Percentiles rank a stretch among this genome's conserved stretches.
Evolutionary conservation across 768 basidiomycete genomes (phyloP).

Genomic region (Dendrothele bispora): DNA sequence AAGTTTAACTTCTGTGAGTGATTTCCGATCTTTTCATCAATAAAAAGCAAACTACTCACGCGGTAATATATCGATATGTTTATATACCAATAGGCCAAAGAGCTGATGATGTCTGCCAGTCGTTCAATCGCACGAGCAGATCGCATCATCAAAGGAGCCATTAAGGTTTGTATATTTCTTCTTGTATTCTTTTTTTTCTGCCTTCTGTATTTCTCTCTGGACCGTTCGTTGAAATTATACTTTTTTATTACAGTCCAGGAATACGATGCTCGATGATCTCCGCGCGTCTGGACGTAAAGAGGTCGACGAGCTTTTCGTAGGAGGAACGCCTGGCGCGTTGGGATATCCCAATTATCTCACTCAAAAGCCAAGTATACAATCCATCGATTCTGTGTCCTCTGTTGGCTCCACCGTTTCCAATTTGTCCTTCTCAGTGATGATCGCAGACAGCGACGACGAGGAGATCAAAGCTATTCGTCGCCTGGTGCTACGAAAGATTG

Average conservation of each 20-base stretch:
- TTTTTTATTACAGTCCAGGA: conserved; percentile 42
- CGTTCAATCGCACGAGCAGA: conserved; percentile 60
- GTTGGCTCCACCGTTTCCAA: conserved; percentile 40
- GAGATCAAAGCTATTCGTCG: conserved; percentile 63
- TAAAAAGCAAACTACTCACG: no score
- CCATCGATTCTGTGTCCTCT: conserved; percentile 42
- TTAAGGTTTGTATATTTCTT: conserved; percentile 44
- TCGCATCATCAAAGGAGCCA: conserved; percentile 51
- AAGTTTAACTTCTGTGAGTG: conserved; percentile 51
- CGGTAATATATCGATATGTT: no score
- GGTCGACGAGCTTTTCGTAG: conserved; percentile 19
- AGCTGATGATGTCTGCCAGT: conserved; percentile 52
- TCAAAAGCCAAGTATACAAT: conserved; percentile 38
- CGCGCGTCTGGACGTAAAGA: conserved; percentile 24
- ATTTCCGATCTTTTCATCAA: conserved; percentile 6
- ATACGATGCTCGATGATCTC: conserved; percentile 42
- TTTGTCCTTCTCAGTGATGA: conserved; percentile 48
- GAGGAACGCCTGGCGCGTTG: conserved; percentile 19
- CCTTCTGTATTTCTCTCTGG: conserved; percentile 6
- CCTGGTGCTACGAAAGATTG: conserved; percentile 66
- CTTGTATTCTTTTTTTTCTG: not conserved
- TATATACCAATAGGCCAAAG: conserved; percentile 47
- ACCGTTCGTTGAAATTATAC: not conserved
- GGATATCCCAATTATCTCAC: conserved; percentile 32
- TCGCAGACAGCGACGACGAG: conserved; percentile 59